Base-by-base conservation (phyloP, 306 rosid species). In the Potentilla sterilis region DNA sequence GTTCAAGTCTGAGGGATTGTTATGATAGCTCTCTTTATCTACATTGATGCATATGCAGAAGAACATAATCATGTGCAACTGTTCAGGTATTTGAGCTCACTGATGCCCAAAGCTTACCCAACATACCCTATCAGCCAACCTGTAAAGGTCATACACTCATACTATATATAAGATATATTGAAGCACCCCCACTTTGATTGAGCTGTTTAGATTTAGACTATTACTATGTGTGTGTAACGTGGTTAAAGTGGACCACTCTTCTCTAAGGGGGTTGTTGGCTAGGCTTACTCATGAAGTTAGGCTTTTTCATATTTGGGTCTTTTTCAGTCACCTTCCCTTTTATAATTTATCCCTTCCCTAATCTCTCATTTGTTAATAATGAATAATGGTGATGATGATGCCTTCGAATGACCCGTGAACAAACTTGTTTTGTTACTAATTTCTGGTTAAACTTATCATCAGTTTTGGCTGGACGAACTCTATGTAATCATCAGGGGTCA, bases 211-310 rank as follows among this genome's bases (percentile, higher is more conserved):
- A 63, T 75, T 44, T 68, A 49, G 4, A 38, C 71, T 72, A 73
- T 28, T 61, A 32, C 51, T 4, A 41, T 42, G 21, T 69, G 58
- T 58, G 69, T 15, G 66, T 75, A 72, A 75, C 83, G 75, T 78
- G 78, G 74, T 74, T 74, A 78, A 75, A 75, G 78, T 21, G 57
- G 80, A 57, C 76, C 67, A 24, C 49, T 41, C 7, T 69, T 34
- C 80, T 54, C 58, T 0, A 38, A 79, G 67, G 54, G 66, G 69
- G 86, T 88, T 71, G 96, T 85, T 91, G 89, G 77, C 35, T 57
- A 72, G 92, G 90, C 92, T 83, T 85, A 78, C 82, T 87, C 97
- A 70, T 40, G 61, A 83, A 86, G 91, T 75, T 81, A 76, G 49
- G 48, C 68, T 52, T 32, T 82, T 28, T 46, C 19, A 72, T 65